Conservation (phyloP, 495 filamentous ascomycete genomes). For the Parathielavia appendiculata region DNA sequence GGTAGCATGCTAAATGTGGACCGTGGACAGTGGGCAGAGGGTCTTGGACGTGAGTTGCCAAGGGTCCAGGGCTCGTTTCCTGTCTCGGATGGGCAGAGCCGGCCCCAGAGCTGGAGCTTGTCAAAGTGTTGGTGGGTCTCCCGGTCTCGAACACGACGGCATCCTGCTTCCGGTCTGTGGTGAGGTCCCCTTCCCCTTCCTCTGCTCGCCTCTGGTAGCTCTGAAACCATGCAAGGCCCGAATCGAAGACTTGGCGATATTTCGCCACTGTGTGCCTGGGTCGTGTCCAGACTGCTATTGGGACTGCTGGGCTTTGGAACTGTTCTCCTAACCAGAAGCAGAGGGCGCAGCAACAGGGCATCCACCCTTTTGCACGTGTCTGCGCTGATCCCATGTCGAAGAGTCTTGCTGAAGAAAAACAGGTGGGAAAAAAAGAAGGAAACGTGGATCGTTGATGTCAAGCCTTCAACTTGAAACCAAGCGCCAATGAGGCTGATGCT, state of each 20-base stretch:
- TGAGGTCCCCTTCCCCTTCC: constrained; percentile 14
- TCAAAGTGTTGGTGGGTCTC: constrained; percentile 13
- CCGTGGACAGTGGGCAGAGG: not conserved
- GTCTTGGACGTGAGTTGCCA: not conserved
- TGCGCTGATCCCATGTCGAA: constrained; percentile 2
- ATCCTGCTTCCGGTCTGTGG: constrained; percentile 12
- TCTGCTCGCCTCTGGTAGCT: not conserved
- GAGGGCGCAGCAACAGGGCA: constrained; percentile 1
- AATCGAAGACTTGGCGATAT: constrained; percentile 12
- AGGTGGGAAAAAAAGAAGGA: not conserved
- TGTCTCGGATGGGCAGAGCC: constrained; percentile 9
- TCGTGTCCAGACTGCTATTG: not conserved
- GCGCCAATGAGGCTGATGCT: constrained; percentile 1
- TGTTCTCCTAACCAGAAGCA: constrained; percentile 7
- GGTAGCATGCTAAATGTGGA: too few species aligned
- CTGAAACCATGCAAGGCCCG: constrained; percentile 17
- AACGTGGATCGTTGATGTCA: not conserved
- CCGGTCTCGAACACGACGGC: constrained; percentile 19
- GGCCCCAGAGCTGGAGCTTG: constrained; percentile 10
- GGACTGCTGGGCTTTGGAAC: not conserved
- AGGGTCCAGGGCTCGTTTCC: constrained; percentile 1
- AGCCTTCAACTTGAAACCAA: not conserved
- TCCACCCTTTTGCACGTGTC: constrained; percentile 3
- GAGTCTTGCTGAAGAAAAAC: not conserved
- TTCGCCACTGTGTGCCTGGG: constrained; percentile 16